A percentile compares a stretch with the other conserved stretches of the same genome.
phyloP scores from a whole-genome alignment of 495 filamentous ascomycete genomes.

The Tuber melanosporum region DNA sequence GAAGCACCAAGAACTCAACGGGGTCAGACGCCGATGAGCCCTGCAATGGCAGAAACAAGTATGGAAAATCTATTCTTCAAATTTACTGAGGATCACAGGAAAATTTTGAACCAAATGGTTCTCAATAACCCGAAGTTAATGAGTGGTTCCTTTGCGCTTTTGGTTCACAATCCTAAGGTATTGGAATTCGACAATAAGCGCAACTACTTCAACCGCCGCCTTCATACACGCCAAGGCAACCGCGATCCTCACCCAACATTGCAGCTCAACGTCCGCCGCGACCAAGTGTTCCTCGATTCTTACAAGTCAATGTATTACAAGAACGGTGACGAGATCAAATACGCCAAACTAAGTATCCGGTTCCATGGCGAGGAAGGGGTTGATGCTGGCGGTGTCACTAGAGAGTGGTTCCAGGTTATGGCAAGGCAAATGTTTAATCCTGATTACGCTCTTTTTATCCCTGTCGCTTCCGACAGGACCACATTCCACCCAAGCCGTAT shows the following conservation, averaged over 20 bases:
- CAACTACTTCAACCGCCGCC: slow-evolving; percentile 91
- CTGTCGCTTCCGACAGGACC: slow-evolving; percentile 94
- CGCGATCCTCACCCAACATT: slow-evolving; percentile 60
- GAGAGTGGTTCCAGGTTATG: slow-evolving; percentile 99
- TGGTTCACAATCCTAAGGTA: slow-evolving; percentile 98
- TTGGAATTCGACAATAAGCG: slow-evolving; percentile 99
- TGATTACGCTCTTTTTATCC: slow-evolving; percentile 91
- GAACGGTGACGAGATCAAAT: slow-evolving; percentile 89
- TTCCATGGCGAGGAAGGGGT: slow-evolving; percentile 98
- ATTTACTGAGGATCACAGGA: slow-evolving; percentile 96
- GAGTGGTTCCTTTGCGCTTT: slow-evolving; percentile 90
- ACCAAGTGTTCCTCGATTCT: slow-evolving; percentile 96
- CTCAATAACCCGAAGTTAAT: slow-evolving; percentile 94
- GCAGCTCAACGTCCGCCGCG: slow-evolving; percentile 82
- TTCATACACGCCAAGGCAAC: slow-evolving; percentile 69
- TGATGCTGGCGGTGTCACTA: slow-evolving; percentile 93
- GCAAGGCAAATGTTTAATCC: slow-evolving; percentile 98
- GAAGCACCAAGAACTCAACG: slow-evolving; percentile 54
- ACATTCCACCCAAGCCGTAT: slow-evolving; percentile 97
- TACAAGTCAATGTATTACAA: slow-evolving; percentile 97
- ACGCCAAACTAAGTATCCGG: slow-evolving; percentile 92
- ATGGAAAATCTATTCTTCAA: slow-evolving; percentile 94
- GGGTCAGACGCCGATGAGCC: slow-evolving; percentile 48
- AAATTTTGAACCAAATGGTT: slow-evolving; percentile 96
- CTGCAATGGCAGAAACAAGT: slow-evolving; percentile 63